phyloP scores from a whole-genome alignment of 345 rosid species.

The Boechera stricta region DNA sequence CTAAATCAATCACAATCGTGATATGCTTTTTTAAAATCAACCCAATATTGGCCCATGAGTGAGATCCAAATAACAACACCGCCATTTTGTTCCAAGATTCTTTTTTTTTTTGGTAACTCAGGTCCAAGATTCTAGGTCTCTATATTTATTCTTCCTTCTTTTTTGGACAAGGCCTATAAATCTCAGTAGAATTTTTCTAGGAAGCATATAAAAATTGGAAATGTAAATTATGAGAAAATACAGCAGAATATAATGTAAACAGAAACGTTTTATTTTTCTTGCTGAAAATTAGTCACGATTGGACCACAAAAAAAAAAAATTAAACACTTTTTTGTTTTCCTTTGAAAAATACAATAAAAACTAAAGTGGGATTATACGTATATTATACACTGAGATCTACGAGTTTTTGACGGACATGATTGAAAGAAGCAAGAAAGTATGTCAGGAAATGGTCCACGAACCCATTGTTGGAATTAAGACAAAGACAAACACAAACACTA shows the following conservation, averaged over 20 bases:
- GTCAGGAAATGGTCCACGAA: slow-evolving; percentile 44
- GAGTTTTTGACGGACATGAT: slow-evolving; percentile 11
- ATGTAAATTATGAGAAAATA: background rate
- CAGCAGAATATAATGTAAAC: background rate
- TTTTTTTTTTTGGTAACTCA: background rate
- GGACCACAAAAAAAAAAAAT: background rate
- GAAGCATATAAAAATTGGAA: background rate
- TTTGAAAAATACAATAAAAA: background rate
- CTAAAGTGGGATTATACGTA: slow-evolving; percentile 21
- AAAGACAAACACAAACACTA: background rate
- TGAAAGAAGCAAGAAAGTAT: slow-evolving; percentile 28
- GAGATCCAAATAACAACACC: background rate
- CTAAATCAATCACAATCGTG: background rate
- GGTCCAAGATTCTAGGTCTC: background rate
- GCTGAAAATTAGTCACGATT: background rate
- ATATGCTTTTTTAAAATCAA: background rate
- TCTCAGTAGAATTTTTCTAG: background rate
- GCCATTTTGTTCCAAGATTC: background rate
- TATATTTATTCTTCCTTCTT: background rate
- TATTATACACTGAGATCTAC: slow-evolving; percentile 25
- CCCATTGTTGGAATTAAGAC: slow-evolving; percentile 25
- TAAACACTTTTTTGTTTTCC: background rate
- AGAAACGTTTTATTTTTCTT: background rate
- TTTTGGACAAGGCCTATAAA: background rate
- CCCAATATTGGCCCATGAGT: slow-evolving; percentile 9